Evolutionary conservation across 305 asterid genomes (phyloP).

Genomic region (Fraxinus ornus): DNA sequence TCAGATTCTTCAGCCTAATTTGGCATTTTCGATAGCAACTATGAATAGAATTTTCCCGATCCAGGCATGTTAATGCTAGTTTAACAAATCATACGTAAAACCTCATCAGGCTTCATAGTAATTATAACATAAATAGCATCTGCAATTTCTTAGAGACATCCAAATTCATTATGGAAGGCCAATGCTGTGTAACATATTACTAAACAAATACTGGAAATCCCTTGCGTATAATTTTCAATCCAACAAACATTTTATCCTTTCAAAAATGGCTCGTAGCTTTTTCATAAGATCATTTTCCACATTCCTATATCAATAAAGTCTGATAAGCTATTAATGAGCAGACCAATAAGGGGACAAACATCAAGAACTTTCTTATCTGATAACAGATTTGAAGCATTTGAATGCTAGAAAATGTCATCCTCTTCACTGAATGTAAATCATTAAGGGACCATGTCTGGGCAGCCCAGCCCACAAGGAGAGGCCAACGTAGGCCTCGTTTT

Average conservation of each 20-base stretch:
- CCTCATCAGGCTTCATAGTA: not conserved
- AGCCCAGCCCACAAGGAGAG: not conserved
- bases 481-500: not conserved
- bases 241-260: not conserved
- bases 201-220: not conserved
- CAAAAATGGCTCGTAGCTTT: not conserved
- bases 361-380: not conserved
- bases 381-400: not conserved
- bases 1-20: conserved; percentile 5
- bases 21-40: conserved; percentile 1
- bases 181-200: not conserved
- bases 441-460: not conserved
- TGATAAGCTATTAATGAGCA: not conserved
- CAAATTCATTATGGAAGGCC: not conserved
- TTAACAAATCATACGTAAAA: not conserved
- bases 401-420: not conserved
- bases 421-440: not conserved
- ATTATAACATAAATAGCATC: not conserved
- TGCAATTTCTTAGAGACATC: not conserved
- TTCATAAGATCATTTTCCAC: not conserved
- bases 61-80: not conserved
- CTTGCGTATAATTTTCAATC: not conserved
- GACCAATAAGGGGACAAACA: not conserved
- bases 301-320: not conserved
- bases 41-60: not conserved